Conservation (phyloP, 805 yeast species). For the Millerago galiae region DNA sequence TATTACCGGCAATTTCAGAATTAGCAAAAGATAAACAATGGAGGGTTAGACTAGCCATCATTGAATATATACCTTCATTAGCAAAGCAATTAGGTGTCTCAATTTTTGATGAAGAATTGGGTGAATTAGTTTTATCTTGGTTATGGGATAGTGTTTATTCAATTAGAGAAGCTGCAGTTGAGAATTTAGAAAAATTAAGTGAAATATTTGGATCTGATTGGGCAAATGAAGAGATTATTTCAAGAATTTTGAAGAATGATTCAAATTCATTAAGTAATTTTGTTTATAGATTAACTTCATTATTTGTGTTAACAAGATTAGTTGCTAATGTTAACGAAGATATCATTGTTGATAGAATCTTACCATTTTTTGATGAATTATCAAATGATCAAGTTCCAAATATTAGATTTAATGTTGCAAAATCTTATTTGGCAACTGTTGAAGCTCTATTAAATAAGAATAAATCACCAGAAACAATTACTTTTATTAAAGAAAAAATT, state of each 20-base stretch:
- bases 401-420: conserved; percentile 92
- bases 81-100: conserved; percentile 93
- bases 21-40: conserved; percentile 95
- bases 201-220: conserved; percentile 87
- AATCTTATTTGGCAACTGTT: conserved; percentile 60
- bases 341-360: conserved; percentile 54
- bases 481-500: conserved; percentile 45
- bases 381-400: conserved; percentile 85
- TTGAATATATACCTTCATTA: conserved; percentile 89
- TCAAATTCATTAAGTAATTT: conserved; percentile 50
- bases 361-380: conserved; percentile 74
- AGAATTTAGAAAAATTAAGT: conserved; percentile 72
- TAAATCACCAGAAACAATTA: conserved; percentile 15
- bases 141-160: conserved; percentile 97
- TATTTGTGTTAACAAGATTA: conserved; percentile 80
- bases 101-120: conserved; percentile 87
- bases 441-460: conserved; percentile 35
- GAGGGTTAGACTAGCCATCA: conserved; percentile 96
- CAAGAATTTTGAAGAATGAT: conserved; percentile 54
- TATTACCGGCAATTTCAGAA: conserved; percentile 93
- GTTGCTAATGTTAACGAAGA: conserved; percentile 60
- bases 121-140: conserved; percentile 93
- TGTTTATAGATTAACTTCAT: conserved; percentile 85
- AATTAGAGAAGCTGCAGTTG: conserved; percentile 92
- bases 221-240: conserved; percentile 81